Percentiles rank a stretch among this genome's conserved stretches.
Conservation (phyloP, 345 rosid species). For the Eucalyptus marginata region DNA sequence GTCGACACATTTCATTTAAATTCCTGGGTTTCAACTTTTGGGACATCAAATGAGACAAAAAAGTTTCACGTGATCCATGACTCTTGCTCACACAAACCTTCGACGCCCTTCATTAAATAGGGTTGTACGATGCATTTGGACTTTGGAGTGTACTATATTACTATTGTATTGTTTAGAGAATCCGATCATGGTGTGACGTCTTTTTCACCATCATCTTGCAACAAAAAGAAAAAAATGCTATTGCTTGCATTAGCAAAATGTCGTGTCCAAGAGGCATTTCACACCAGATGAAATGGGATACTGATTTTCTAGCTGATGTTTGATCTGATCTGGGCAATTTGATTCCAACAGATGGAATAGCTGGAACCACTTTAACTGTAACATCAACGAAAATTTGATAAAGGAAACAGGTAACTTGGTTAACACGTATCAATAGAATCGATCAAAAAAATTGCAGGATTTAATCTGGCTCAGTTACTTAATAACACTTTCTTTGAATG, state of each 20-base stretch:
- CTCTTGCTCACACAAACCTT: not conserved
- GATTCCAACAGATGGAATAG: constrained; percentile 37
- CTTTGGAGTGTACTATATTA: not conserved
- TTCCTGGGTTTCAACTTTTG: not conserved
- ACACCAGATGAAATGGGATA: not conserved
- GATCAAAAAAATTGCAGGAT: not conserved
- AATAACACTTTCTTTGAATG: not conserved
- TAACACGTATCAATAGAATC: not conserved
- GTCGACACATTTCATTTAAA: not conserved
- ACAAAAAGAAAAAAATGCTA: not conserved
- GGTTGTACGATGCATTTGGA: not conserved
- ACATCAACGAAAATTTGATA: constrained; percentile 33
- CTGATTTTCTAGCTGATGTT: not conserved
- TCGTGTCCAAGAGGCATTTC: not conserved
- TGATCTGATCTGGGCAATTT: not conserved
- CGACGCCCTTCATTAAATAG: not conserved
- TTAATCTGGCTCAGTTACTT: not conserved
- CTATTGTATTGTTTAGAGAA: not conserved
- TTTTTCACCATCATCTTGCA: not conserved
- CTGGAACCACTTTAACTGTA: constrained; percentile 40
- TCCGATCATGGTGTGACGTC: not conserved
- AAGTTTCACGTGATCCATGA: not conserved
- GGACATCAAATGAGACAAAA: not conserved
- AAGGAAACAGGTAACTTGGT: constrained; percentile 24
- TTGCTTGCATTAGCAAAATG: not conserved